Evolutionary conservation across 495 filamentous ascomycete species (phyloP).

Genomic region (Hyaloscypha bicolor): DNA sequence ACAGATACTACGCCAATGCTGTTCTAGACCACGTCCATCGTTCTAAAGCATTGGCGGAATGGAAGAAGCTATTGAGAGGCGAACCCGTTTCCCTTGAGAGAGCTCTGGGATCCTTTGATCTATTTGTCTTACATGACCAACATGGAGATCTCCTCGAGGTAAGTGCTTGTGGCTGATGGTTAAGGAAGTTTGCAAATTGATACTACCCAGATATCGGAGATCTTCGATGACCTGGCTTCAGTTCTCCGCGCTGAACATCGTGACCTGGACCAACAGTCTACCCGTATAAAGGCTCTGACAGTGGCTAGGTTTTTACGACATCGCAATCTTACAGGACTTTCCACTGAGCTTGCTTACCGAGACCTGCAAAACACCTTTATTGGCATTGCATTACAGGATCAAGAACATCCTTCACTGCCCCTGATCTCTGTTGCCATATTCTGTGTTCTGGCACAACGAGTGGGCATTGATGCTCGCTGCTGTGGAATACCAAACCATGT

Average conservation of each 20-base stretch:
- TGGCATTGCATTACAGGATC: slow-evolving; percentile 71
- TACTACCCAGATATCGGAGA: slow-evolving; percentile 51
- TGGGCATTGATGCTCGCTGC: slow-evolving; percentile 71
- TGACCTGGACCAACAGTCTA: slow-evolving; percentile 51
- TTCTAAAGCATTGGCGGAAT: slow-evolving; percentile 73
- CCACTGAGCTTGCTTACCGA: slow-evolving; percentile 65
- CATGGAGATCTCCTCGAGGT: slow-evolving; percentile 76
- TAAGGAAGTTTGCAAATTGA: not conserved
- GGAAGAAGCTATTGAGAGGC: slow-evolving; percentile 58
- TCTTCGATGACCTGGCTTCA: slow-evolving; percentile 64
- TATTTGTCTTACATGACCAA: slow-evolving; percentile 76
- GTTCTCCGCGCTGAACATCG: slow-evolving; percentile 52
- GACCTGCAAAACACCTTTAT: slow-evolving; percentile 84
- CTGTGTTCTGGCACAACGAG: slow-evolving; percentile 47
- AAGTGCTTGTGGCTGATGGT: slow-evolving; percentile 27
- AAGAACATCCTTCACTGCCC: slow-evolving; percentile 71
- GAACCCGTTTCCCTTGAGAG: slow-evolving; percentile 66
- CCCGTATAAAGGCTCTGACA: slow-evolving; percentile 65
- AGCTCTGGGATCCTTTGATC: slow-evolving; percentile 79
- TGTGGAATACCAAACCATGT: slow-evolving; percentile 82
- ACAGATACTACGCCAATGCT: slow-evolving; percentile 72
- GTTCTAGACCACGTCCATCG: slow-evolving; percentile 81
- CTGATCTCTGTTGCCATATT: slow-evolving; percentile 69
- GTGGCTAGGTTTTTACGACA: slow-evolving; percentile 66
- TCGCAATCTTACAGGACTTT: slow-evolving; percentile 69